phyloP scores from a whole-genome alignment of 257 asterid species.

The Misopates orontium region DNA sequence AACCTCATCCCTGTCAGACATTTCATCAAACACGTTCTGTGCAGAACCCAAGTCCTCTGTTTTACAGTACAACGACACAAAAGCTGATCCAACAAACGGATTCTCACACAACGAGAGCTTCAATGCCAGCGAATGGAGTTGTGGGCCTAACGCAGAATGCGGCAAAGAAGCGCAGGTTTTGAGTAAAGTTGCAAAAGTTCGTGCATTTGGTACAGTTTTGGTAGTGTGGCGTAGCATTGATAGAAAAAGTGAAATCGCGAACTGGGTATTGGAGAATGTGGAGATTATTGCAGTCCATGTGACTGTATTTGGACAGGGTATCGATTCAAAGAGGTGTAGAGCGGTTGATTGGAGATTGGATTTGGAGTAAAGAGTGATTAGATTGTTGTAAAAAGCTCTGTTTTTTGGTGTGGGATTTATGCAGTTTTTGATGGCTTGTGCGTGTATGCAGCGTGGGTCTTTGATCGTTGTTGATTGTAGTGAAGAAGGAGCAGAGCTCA shows the following conservation, averaged over 20 bases:
- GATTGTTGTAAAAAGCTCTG: constrained; percentile 57
- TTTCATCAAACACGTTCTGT: constrained; percentile 64
- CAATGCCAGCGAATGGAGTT: constrained; percentile 54
- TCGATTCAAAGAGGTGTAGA: constrained; percentile 58
- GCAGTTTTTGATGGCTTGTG: constrained; percentile 40
- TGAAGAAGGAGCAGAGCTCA: too few relatives aligned
- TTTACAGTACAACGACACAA: constrained; percentile 55
- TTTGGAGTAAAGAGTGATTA: constrained; percentile 74
- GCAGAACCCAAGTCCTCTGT: constrained; percentile 37
- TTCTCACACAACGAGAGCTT: constrained; percentile 47
- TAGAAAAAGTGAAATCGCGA: constrained; percentile 54
- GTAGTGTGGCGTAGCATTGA: constrained; percentile 75
- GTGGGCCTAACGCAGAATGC: constrained; percentile 40
- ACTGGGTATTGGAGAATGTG: constrained; percentile 43
- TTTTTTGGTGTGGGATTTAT: constrained; percentile 33
- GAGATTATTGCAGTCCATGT: constrained; percentile 80
- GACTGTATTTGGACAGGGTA: constrained; percentile 65
- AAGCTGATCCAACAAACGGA: constrained; percentile 63
- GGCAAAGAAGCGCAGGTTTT: constrained; percentile 53
- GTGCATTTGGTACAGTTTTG: constrained; percentile 50
- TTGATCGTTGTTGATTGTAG: too few relatives aligned
- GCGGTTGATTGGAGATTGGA: constrained; percentile 49
- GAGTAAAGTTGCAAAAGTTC: constrained; percentile 63
- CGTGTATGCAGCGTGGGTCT: constrained; percentile 65
- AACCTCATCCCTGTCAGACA: constrained; percentile 58